Evolutionary conservation across 2,329 filamentous ascomycete species (phyloP), one percentile per base, ranked within the genome.

Genomic region (Fusarium sublunatum): DNA sequence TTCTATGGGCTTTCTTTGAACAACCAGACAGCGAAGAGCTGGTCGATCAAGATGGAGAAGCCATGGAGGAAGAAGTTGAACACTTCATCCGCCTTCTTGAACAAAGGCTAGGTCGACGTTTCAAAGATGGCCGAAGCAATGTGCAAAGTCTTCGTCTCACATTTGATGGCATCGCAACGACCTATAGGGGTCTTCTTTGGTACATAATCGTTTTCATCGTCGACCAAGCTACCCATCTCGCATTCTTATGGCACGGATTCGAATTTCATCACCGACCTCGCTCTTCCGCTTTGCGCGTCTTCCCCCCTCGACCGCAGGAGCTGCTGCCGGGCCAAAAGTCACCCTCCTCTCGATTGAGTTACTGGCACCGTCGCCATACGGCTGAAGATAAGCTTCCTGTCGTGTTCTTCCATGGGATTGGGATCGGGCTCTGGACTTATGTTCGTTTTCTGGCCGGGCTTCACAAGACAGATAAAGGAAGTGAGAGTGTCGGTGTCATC

Each of bases 371-470:
- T 2, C 85, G 86, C 6, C 88, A 91, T 69, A 85, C 85, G 2
- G 61, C 63, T 10, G 24, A 55, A 5, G 58, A 60, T 7, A 81
- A 80, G 47, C 75, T 84, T 0, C 89, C 89, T 0, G 74, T 91
- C 7, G 74, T 92, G 5, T 91, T 91, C 74, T 80, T 91, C 43
- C 89, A 91, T 65, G 89, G 89, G 13, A 90, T 91, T 44, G 88
- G 89, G 38, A 81, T 91, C 54, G 89, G 89, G 0, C 80, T 91
- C 3, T 84, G 84, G 70, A 83, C 87, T 1, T 90, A 91, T 65
- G 76, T 82, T 11, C 72, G 76, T 13, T 89, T 89, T 68, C 75
- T 91, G 2, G 71, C 80, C 83, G 45, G 50, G 4, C 73, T 91
- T 35, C 79, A 81, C 60, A 58, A 68, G 5, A 67, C 70, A n/a